These are phyloP conservation scores for Citrus hindsii DNA, from an alignment of 345 rosid species.

Conservation along the genomic window DNA sequence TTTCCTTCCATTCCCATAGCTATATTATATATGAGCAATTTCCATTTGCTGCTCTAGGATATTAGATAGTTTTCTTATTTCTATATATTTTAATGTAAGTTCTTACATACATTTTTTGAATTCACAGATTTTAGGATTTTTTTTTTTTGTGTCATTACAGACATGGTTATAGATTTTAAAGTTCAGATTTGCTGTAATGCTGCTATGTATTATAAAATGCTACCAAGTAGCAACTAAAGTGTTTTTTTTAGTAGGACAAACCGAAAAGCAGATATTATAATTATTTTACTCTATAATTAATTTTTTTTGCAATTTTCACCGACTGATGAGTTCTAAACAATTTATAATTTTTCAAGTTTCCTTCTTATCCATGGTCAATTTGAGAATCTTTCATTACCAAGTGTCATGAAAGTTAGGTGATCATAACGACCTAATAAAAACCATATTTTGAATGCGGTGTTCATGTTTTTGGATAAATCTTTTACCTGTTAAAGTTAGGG, in stretches of 20 bases:
- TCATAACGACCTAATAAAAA: background rate
- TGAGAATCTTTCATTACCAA: background rate
- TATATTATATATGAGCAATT: background rate
- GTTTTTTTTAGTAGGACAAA: no score
- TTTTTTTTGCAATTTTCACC: no score
- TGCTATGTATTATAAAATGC: background rate
- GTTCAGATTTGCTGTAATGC: background rate
- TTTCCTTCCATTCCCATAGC: background rate
- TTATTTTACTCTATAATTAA: no score
- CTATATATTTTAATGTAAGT: background rate
- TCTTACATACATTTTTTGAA: background rate
- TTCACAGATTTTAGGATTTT: background rate
- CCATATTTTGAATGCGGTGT: background rate
- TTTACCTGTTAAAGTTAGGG: background rate
- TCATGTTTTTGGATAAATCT: background rate
- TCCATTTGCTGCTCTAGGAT: background rate
- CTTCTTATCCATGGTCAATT: background rate
- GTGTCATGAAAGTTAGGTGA: background rate
- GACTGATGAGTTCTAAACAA: background rate
- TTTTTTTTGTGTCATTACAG: background rate
- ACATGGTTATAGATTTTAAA: background rate
- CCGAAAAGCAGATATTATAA: no score
- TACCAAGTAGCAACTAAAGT: no score
- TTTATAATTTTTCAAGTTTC: background rate
- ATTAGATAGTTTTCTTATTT: background rate